Evolutionary conservation across 768 basidiomycete genomes (phyloP), one percentile per base, ranked within the genome.

Genomic region (Stropharia rugosoannulata): DNA sequence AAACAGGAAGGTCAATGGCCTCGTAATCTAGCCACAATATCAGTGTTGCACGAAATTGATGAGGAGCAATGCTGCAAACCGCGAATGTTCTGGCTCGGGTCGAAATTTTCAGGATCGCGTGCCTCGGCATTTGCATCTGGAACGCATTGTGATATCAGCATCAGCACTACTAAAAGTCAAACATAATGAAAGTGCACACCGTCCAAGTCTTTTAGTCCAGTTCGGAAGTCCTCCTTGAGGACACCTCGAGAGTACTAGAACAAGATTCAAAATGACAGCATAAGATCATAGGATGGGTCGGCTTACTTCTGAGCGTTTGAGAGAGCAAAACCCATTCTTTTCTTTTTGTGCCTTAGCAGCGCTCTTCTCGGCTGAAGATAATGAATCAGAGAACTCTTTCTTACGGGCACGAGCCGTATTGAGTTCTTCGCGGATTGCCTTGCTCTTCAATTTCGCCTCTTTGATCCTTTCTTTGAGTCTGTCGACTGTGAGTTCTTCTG

Each of bases 291-390:
- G 10, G 49, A 44, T 48, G 35, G 5, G 15, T 22, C 11, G 37
- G 22, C 55, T 56, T 45, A 82, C 83, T 70, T 82, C 80, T 2
- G 81, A 82, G 5, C 83, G 75, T 64, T 80, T 83, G 54, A 78
- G 61, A 0, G 83, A 82, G 60, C 84, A 86, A 61, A 82, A 84
- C 0, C 77, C 81, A 57, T 85, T 85, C 71, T 86, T 86, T 54
- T 81, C 79, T 59, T 78, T 83, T 60, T 82, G 81, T 27, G 75
- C 76, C 32, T 67, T 69, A 3, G 74, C 70, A 15, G 73, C 69
- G 60, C 76, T 75, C 58, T 80, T 78, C 60, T 76, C 71, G 13
- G 76, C 55, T 10, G 65, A 67, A 1, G 75, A 69, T 19, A 75
- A 59, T 22, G 61, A 55, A 52, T 76, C 69, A 12, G 36, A 45